These are phyloP conservation scores for Moniliella sp. DNA, from an alignment of 1,284 basidiomycete species.

Conservation along the genomic window DNA sequence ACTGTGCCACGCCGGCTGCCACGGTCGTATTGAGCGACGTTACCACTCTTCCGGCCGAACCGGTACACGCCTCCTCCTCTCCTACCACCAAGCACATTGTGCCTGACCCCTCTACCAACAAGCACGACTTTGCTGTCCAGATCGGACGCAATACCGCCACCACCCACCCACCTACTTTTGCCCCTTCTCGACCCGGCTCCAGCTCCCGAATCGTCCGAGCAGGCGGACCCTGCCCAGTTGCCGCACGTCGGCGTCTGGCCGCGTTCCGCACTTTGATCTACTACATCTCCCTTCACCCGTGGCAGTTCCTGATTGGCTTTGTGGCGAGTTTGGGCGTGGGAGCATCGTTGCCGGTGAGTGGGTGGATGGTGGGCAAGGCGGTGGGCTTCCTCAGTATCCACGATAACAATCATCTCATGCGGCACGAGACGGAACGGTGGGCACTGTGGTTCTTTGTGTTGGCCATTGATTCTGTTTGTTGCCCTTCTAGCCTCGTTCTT, in stretches of 20 bases:
- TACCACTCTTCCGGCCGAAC: conserved; percentile 4
- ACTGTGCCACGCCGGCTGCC: conserved; percentile 5
- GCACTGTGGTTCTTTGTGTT: conserved; percentile 20
- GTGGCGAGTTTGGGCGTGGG: conserved; percentile 17
- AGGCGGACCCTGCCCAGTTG: no score
- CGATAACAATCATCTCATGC: conserved; percentile 6
- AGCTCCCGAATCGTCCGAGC: no score
- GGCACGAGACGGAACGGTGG: conserved; percentile 9
- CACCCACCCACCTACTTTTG: no score
- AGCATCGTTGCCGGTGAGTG: conserved; percentile 34
- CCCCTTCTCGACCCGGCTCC: no score
- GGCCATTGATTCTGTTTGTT: conserved; percentile 3
- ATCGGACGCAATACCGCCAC: conserved; percentile 1
- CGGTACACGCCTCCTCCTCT: conserved; percentile 6
- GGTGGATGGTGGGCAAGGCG: conserved; percentile 20
- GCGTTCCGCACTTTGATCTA: conserved; percentile 4
- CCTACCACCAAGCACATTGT: no score
- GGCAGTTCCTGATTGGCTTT: conserved; percentile 12
- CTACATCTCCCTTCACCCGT: conserved; percentile 7
- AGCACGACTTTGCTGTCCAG: no score
- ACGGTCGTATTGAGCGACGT: conserved; percentile 6
- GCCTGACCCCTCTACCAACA: no score
- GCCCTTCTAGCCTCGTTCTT: conserved; percentile 10
- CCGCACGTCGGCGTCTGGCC: conserved; percentile 2
- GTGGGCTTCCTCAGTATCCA: conserved; percentile 16